Evolutionary conservation across 1,284 basidiomycete species (phyloP).

Genomic region (Rhodotorula mucilaginosa): DNA sequence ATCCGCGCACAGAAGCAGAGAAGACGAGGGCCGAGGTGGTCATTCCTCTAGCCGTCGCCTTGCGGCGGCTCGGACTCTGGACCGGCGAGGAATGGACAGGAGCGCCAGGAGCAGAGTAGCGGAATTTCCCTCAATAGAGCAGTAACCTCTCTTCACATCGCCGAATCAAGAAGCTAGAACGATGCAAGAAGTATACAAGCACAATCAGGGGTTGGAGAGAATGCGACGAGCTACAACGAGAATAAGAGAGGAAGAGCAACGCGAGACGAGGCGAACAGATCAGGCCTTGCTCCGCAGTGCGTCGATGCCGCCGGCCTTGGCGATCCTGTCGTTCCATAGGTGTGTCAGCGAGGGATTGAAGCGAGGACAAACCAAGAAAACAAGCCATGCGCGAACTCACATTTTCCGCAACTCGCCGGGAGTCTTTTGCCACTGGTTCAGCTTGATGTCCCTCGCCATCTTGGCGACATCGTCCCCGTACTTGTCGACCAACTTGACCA

Average conservation of each 20-base stretch:
- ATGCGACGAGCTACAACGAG: not conserved
- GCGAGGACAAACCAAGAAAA: too few relatives aligned
- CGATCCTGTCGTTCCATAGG: conserved; percentile 18
- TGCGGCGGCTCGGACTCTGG: conserved; percentile 1
- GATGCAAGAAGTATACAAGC: not conserved
- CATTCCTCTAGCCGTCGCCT: not conserved
- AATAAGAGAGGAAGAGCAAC: not conserved
- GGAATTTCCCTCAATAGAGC: too few relatives aligned
- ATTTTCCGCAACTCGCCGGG: conserved; percentile 67
- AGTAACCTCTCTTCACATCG: not conserved
- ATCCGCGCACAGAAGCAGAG: not conserved
- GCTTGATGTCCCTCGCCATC: conserved; percentile 76
- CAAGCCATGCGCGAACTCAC: conserved; percentile 26
- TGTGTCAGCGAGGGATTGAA: not conserved
- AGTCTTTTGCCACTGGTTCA: conserved; percentile 84
- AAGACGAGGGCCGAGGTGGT: not conserved
- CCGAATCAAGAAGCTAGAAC: not conserved
- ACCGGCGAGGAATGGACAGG: not conserved
- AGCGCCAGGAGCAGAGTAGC: too few relatives aligned
- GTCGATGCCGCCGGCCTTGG: conserved; percentile 37
- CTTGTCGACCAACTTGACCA: conserved; percentile 65
- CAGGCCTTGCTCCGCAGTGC: conserved; percentile 10
- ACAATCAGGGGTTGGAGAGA: not conserved
- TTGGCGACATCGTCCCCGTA: conserved; percentile 69
- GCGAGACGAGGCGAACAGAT: not conserved